Base-by-base conservation (phyloP, 768 basidiomycete species). In the Fistulinella prunicolor region DNA sequence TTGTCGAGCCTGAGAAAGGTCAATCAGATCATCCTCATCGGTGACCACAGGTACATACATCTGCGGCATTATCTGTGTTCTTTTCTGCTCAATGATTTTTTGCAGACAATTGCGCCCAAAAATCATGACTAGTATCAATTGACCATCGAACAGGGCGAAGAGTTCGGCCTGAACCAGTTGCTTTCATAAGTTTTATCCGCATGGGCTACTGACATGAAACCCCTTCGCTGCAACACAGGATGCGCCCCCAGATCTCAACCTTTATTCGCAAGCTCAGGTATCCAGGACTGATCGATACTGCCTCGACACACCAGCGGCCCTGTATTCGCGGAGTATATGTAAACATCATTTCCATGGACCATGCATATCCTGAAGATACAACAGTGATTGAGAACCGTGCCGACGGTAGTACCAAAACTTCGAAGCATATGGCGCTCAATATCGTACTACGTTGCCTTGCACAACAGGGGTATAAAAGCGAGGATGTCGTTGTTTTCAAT, bases 221-320 rank as follows among this genome's bases (percentile, higher is more conserved):
- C 0, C 74, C 86, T 13, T 63, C 58, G 1, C 59, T 72, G 30
- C 86, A 87, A 51, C 86, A 87, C 56, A 77, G 85, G 22, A 87
- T 87, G 85, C 73, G 85, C 1, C 85, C 85, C 0, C 81, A 86
- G 49, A 86, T 87, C 6, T 83, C 86, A 6, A 55, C 71, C 0
- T 70, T 86, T 13, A 74, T 87, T 29, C 76, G 86, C 10, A 56
- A 70, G 6, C 73, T 87, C n/a, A 86, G 83, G 0, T 86, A 87
- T 51, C 82, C 81, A 0, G 80, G 83, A 20, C 77, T 87, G 7
- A 46, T 67, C 0, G 86, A 87, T 49, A 81, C 80, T 0, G 59
- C 71, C 1, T 60, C 48, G 4, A 86, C 85, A 0, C 16, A 57
- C 14, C 66, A 66, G 28, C 75, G 83, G 2, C 72, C 78, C 0